phyloP scores from a whole-genome alignment of 768 basidiomycete species.

The Boletus fagicola region DNA sequence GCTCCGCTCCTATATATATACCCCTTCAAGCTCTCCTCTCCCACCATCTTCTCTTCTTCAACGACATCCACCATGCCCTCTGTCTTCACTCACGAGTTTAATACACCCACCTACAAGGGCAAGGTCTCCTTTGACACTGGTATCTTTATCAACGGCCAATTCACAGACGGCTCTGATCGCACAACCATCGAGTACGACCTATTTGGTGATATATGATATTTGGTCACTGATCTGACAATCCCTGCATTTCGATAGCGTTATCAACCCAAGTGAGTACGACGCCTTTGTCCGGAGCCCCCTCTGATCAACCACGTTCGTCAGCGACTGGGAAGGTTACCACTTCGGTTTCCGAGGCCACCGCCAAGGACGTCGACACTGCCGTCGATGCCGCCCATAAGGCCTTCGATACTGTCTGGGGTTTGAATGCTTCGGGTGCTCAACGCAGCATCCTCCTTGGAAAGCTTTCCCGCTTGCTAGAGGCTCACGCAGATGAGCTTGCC shows the following conservation, averaged over 20 bases:
- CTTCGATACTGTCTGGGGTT: constrained; percentile 65
- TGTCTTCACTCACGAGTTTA: constrained; percentile 49
- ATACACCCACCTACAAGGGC: constrained; percentile 58
- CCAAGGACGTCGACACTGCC: constrained; percentile 74
- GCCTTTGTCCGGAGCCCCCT: neutral
- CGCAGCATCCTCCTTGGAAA: constrained; percentile 59
- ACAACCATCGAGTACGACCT: constrained; percentile 69
- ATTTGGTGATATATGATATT: neutral
- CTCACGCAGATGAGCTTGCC: constrained; percentile 59
- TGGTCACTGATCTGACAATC: neutral
- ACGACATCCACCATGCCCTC: constrained; percentile 36
- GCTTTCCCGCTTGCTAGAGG: constrained; percentile 64
- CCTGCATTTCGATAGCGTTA: constrained; percentile 39
- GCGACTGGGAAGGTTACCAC: constrained; percentile 65
- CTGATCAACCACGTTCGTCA: constrained; percentile 23
- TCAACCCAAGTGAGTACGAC: constrained; percentile 49
- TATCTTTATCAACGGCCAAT: constrained; percentile 71
- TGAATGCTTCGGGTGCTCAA: constrained; percentile 49
- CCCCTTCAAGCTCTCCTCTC: neutral
- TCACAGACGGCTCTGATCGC: constrained; percentile 51
- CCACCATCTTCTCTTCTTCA: neutral
- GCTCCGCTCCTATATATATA: constrained; percentile 23
- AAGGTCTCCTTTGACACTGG: constrained; percentile 57
- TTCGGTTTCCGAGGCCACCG: constrained; percentile 51
- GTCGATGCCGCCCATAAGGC: constrained; percentile 66